A percentile compares a stretch with the other conserved stretches of the same genome.
These are phyloP conservation scores for Cinchona pubescens DNA, from an alignment of 257 asterid species.

Conservation along the genomic window DNA sequence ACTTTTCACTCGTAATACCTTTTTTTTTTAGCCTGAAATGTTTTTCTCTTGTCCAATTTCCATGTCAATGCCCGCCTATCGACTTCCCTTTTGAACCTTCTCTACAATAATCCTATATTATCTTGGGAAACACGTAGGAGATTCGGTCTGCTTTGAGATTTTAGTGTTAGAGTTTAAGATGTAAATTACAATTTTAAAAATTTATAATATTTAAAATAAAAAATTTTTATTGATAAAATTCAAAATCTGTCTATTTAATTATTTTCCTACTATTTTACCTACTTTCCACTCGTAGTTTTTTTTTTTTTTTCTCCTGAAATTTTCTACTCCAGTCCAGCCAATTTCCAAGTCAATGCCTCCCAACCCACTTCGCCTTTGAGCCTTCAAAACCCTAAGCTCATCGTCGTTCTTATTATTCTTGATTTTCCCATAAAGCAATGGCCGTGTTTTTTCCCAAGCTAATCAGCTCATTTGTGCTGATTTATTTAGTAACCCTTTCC, in stretches of 20 bases:
- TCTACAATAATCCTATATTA: too few relatives aligned
- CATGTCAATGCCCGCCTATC: conserved; percentile 25
- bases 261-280: too few relatives aligned
- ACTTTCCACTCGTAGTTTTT: background rate
- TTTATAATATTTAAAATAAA: too few relatives aligned
- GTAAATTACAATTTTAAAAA: too few relatives aligned
- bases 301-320: background rate
- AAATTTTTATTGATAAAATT: too few relatives aligned
- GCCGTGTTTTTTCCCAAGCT: conserved; percentile 4
- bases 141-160: too few relatives aligned
- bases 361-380: background rate
- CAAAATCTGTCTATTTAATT: too few relatives aligned
- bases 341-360: conserved; percentile 26
- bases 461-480: conserved; percentile 20
- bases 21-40: background rate
- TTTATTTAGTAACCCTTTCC: conserved; percentile 14
- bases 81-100: background rate
- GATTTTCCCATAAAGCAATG: conserved; percentile 6
- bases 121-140: too few relatives aligned
- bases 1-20: background rate
- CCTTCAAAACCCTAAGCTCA: conserved; percentile 9
- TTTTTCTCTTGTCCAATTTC: background rate
- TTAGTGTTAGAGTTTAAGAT: too few relatives aligned
- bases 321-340: background rate
- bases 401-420: background rate